Percentiles rank a stretch among this genome's conserved stretches.
Conservation (phyloP, 257 asterid genomes). For the Solanum etuberosum region DNA sequence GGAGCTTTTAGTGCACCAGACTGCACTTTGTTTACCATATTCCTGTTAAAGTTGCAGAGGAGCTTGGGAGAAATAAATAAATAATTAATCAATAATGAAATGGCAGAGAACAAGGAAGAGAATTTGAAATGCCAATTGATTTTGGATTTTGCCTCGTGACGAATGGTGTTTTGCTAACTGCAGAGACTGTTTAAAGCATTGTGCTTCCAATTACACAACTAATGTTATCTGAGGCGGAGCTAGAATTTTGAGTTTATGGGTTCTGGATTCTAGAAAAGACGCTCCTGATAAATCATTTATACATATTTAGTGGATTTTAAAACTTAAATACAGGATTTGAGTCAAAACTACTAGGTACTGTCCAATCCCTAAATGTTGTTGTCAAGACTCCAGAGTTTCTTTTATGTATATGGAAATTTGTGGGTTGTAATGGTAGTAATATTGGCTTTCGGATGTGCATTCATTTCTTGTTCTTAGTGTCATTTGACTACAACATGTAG, state of each 20-base stretch:
- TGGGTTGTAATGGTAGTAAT: background rate
- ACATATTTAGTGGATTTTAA: background rate
- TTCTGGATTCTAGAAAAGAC: background rate
- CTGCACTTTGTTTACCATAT: background rate
- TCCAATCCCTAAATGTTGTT: background rate
- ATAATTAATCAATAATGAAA: background rate
- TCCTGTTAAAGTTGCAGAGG: background rate
- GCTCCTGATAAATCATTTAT: background rate
- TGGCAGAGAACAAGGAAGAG: background rate
- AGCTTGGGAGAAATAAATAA: background rate
- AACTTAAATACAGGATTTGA: background rate
- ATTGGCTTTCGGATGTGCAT: background rate
- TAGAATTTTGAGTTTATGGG: background rate
- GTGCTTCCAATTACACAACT: background rate
- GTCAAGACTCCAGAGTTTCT: background rate
- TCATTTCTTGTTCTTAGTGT: background rate
- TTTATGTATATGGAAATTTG: background rate
- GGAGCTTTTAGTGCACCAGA: background rate
- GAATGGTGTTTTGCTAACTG: background rate
- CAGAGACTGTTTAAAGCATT: background rate
- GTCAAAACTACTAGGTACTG: background rate
- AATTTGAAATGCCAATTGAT: background rate
- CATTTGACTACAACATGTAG: background rate
- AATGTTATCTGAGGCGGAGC: background rate
- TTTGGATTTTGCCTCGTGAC: background rate